Evolutionary conservation across 208 protist genomes (phyloP), one percentile per base, ranked within the genome.

Genomic region (Trypanosoma caninum): DNA sequence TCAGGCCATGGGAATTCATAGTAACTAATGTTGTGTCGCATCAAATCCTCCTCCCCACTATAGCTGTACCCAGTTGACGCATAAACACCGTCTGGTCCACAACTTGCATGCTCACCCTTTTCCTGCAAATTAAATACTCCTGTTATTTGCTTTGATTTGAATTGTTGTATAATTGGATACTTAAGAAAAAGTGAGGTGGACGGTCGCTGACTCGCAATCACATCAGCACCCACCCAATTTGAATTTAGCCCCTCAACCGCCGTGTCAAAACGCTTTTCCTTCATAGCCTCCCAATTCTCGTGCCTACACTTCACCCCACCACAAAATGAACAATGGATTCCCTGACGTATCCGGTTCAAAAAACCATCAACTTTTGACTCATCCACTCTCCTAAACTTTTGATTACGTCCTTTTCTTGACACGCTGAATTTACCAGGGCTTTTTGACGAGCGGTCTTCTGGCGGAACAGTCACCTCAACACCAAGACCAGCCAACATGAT

Each of bases 1-100:
- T 97, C 92, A 1, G 83, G 83, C 82, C 86, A 97, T 11, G 89
- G 85, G 56, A 95, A 97, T 64, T 94, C 87, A 59, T 95, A 95
- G 72, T 92, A 94, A 34, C 67, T 74, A 61, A 97, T 92, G 33
- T 76, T 78, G 48, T 94, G 70, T 46, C 74, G 74, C 87, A 97
- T 95, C 16, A 94, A 57, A 59, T 96, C 91, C 31, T 91, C 72
- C 0, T 81, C 81, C 7, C 84, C 86, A 61, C 87, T 84, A 72
- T 96, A 96, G 62, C 87, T 93, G 75, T 95, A 97, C 16, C 92
- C 92, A 58, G 69, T 88, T 55, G 69, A 79, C 50, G 80, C 77
- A 70, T 93, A 87, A 28, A 93, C 69, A 33, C 87, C 88, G 37
- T 96, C 84, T 9, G 89, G 89, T 14, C 92, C 92, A 65, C 92